phyloP scores from a whole-genome alignment of 441 rosid species.

The Hura crepitans region DNA sequence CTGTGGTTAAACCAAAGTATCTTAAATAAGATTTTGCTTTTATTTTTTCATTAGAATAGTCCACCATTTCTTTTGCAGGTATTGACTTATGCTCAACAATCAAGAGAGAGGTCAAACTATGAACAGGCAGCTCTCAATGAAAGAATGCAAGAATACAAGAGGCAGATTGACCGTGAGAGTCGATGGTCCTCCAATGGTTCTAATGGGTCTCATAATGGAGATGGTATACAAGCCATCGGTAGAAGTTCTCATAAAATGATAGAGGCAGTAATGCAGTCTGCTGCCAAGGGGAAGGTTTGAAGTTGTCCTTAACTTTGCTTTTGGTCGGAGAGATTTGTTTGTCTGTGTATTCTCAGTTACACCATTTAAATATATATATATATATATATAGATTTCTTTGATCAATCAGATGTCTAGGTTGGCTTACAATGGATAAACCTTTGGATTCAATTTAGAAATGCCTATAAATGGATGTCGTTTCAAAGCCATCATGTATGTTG shows the following conservation, averaged over 20 bases:
- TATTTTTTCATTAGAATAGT: conserved; percentile 2
- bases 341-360: no score
- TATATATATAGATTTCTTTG: not conserved
- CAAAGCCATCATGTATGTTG: not conserved
- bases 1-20: not conserved
- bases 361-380: no score
- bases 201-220: conserved; percentile 95
- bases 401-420: not conserved
- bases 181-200: conserved; percentile 81
- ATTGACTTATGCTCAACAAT: conserved; percentile 91
- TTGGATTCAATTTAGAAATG: not conserved
- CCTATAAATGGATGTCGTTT: not conserved
- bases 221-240: conserved; percentile 96
- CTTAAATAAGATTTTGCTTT: not conserved
- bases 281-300: conserved; percentile 91
- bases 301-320: conserved; percentile 1
- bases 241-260: conserved; percentile 99
- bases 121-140: conserved; percentile 95
- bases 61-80: conserved; percentile 46
- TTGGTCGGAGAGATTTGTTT: conserved; percentile 3
- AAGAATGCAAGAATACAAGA: conserved; percentile 94
- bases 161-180: conserved; percentile 97
- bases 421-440: not conserved
- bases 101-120: conserved; percentile 94
- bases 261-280: conserved; percentile 99